Evolutionary conservation across 2,329 filamentous ascomycete species (phyloP).

Genomic region (Triangularia verruculosa): DNA sequence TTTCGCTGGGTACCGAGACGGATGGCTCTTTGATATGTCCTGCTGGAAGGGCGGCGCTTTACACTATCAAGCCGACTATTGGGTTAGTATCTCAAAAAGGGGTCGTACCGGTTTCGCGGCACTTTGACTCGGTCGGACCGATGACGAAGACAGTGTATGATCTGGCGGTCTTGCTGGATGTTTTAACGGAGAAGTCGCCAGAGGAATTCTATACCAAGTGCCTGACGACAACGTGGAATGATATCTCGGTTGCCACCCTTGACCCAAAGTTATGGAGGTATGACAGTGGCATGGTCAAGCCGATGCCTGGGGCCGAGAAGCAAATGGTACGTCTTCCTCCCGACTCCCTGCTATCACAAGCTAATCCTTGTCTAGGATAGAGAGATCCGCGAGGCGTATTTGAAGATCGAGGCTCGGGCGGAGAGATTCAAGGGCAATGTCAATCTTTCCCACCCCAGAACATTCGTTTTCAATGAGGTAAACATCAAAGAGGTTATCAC

Average conservation of each 20-base stretch:
- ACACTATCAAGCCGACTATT: conserved; percentile 7
- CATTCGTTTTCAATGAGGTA: neutral
- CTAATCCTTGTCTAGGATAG: neutral
- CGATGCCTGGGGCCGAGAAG: neutral
- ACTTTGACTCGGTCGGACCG: neutral
- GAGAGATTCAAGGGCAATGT: neutral
- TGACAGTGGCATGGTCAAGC: neutral
- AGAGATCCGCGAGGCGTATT: neutral
- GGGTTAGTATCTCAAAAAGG: conserved; percentile 1
- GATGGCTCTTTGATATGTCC: conserved; percentile 3
- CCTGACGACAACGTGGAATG: neutral
- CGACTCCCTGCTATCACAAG: neutral
- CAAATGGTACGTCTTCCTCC: neutral
- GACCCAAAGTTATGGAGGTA: conserved; percentile 3
- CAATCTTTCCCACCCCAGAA: neutral
- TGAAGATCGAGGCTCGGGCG: neutral
- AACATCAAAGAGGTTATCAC: neutral
- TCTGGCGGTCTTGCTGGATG: neutral
- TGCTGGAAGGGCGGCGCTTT: conserved; percentile 1
- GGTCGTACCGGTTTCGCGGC: neutral
- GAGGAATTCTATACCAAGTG: neutral
- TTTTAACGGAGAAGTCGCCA: neutral
- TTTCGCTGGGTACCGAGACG: conserved; percentile 8
- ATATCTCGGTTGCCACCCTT: neutral
- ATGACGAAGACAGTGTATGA: conserved; percentile 5